phyloP scores from a whole-genome alignment of 2,329 filamentous ascomycete genomes.

The Alternaria sp. region DNA sequence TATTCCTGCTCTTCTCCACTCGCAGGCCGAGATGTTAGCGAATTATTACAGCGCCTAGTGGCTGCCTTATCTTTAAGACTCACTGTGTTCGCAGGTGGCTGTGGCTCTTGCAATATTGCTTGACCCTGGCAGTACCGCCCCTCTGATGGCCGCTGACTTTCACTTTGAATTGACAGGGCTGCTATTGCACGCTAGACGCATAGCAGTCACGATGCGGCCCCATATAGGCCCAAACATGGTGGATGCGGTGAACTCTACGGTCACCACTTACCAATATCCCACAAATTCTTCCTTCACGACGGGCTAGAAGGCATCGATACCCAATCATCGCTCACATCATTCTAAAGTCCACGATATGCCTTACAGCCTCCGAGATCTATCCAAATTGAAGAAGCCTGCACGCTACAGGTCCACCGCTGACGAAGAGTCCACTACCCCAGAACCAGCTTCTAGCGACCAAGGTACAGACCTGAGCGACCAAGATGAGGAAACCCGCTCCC shows the following conservation, averaged over 20 bases:
- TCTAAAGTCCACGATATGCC: neutral
- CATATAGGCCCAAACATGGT: neutral
- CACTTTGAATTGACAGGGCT: neutral
- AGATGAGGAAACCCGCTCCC: neutral
- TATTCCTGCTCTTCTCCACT: neutral
- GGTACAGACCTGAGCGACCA: neutral
- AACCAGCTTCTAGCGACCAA: neutral
- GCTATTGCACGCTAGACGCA: neutral
- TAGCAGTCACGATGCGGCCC: neutral
- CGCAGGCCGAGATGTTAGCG: neutral
- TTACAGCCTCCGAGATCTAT: slow-evolving; percentile 1
- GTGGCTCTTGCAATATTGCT: neutral
- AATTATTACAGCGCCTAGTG: neutral
- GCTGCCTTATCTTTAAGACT: neutral
- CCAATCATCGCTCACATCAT: neutral
- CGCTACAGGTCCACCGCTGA: neutral
- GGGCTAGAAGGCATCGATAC: neutral
- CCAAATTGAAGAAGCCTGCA: slow-evolving; percentile 2
- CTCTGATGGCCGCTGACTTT: neutral
- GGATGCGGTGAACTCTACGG: neutral
- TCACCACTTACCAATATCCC: neutral
- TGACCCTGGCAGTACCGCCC: neutral
- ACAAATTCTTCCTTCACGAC: neutral
- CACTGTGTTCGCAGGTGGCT: neutral
- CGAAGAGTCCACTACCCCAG: neutral